Percentiles rank a stretch among this genome's conserved stretches.
These are phyloP conservation scores for Brassica balearica DNA, from an alignment of 441 rosid genomes.

Conservation along the genomic window DNA sequence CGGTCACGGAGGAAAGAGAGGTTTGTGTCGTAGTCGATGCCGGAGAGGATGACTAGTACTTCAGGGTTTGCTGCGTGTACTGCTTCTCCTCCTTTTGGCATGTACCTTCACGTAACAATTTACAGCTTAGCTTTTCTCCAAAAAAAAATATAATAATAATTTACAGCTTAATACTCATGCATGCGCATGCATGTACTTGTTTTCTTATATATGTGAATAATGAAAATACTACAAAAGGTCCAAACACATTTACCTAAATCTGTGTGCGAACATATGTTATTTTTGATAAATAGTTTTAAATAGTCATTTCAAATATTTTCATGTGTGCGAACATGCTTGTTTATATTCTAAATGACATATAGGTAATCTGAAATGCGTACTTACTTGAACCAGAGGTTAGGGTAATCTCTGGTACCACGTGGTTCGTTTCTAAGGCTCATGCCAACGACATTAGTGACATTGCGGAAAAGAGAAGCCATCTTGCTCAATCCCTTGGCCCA, in stretches of 20 bases:
- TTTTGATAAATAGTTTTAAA: too few species aligned
- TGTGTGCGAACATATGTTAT: too few species aligned
- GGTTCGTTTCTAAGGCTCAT: conserved; percentile 89
- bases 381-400: conserved; percentile 74
- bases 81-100: conserved; percentile 74
- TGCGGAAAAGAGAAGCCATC: conserved; percentile 68
- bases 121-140: not conserved
- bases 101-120: conserved; percentile 57
- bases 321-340: too few species aligned
- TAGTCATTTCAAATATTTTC: too few species aligned
- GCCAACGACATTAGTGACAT: conserved; percentile 61
- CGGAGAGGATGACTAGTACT: conserved; percentile 75
- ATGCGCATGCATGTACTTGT: not conserved
- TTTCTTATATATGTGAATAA: not conserved
- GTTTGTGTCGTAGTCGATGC: conserved; percentile 58
- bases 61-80: conserved; percentile 78
- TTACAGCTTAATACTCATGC: not conserved
- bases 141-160: conserved; percentile 37
- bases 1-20: conserved; percentile 55
- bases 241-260: too few species aligned
- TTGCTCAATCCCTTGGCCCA: conserved; percentile 69
- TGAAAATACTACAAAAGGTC: too few species aligned
- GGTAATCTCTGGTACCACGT: conserved; percentile 69
- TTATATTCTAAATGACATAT: too few species aligned
- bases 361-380: conserved; percentile 32